Conservation (phyloP, 2,329 filamentous ascomycete genomes). For the Emmonsiellopsis sp. region DNA sequence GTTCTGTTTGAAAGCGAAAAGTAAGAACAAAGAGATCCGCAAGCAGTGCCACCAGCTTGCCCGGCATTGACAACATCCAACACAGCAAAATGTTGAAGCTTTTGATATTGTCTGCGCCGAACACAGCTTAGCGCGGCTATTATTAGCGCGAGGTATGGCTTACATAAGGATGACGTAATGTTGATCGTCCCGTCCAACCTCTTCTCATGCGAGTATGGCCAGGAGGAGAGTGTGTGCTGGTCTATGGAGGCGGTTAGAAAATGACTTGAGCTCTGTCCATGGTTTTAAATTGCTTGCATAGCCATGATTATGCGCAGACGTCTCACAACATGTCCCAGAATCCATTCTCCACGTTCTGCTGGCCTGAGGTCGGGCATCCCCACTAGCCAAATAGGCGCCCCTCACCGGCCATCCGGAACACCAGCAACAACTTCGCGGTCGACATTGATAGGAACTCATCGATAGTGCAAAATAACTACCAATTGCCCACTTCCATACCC, state of each 20-base stretch:
- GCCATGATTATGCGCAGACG: no score
- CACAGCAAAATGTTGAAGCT: not conserved
- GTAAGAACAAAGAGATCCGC: not conserved
- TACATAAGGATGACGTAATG: not conserved
- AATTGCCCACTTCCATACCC: not conserved
- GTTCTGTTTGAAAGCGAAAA: not conserved
- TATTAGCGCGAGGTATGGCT: not conserved
- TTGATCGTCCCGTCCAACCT: not conserved
- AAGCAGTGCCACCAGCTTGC: not conserved
- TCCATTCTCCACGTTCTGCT: no score
- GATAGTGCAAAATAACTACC: not conserved
- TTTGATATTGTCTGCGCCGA: not conserved
- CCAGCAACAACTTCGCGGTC: no score
- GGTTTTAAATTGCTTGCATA: not conserved
- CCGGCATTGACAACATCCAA: no score
- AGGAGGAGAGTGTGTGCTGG: no score
- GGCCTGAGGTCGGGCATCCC: no score
- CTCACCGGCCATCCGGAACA: no score
- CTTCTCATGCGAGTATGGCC: not conserved
- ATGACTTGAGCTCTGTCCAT: not conserved
- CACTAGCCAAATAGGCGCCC: no score
- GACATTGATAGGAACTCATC: no score
- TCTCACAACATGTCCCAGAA: no score
- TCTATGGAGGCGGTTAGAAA: no score
- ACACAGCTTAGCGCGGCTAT: not conserved